phyloP scores from a whole-genome alignment of 208 protist genomes.

The Tritrichomonas foetus region DNA sequence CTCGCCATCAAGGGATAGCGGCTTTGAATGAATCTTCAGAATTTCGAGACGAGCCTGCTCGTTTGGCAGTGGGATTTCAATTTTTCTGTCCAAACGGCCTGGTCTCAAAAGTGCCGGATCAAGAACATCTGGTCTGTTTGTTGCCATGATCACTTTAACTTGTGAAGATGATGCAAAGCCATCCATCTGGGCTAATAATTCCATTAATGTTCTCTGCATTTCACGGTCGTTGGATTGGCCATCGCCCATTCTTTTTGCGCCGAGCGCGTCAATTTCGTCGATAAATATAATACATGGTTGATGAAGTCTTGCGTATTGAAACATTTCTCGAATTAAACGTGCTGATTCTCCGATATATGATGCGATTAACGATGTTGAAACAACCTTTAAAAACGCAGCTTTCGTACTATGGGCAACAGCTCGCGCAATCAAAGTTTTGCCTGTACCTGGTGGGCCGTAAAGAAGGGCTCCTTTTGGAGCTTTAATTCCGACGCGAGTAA shows the following conservation, averaged over 20 bases:
- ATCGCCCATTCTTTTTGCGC: slow-evolving; percentile 90
- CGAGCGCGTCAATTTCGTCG: slow-evolving; percentile 99
- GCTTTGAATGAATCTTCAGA: slow-evolving; percentile 88
- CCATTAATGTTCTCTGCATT: slow-evolving; percentile 98
- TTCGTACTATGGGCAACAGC: slow-evolving; percentile 97
- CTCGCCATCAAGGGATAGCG: slow-evolving; percentile 91
- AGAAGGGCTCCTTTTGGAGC: slow-evolving; percentile 96
- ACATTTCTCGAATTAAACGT: slow-evolving; percentile 97
- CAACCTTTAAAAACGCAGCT: slow-evolving; percentile 94
- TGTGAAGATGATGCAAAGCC: slow-evolving; percentile 91
- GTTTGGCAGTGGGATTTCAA: slow-evolving; percentile 97
- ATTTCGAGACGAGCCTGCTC: slow-evolving; percentile 84
- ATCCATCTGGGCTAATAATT: slow-evolving; percentile 96
- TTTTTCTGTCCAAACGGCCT: slow-evolving; percentile 87
- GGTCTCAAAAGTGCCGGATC: slow-evolving; percentile 96
- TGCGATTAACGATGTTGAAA: slow-evolving; percentile 94
- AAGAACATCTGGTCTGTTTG: slow-evolving; percentile 82
- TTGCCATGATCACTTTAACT: slow-evolving; percentile 99
- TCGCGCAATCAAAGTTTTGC: slow-evolving; percentile 89
- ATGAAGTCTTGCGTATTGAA: slow-evolving; percentile 84
- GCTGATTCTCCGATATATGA: slow-evolving; percentile 99
- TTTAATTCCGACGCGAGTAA: slow-evolving; percentile 94
- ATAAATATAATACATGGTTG: slow-evolving; percentile 99
- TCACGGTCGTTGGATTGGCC: slow-evolving; percentile 94
- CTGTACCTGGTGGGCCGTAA: slow-evolving; percentile 86